phyloP scores from a whole-genome alignment of 768 basidiomycete genomes.

The Collybiopsis luxurians region DNA sequence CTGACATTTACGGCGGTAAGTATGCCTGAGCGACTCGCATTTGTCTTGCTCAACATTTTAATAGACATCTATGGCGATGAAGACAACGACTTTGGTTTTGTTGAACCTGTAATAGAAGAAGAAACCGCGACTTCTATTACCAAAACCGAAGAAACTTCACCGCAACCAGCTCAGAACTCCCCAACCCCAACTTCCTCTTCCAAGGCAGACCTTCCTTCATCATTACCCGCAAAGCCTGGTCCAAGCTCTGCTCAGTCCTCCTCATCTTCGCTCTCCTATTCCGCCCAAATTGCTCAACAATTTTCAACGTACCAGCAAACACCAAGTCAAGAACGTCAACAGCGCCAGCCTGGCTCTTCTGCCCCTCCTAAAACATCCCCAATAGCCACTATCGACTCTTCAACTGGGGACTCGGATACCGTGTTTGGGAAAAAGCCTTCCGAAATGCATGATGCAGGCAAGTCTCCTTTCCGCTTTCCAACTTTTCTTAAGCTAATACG shows the following conservation, averaged over 20 bases:
- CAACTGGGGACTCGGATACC: constrained; percentile 33
- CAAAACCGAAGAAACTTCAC: constrained; percentile 5
- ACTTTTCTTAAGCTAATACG: no score
- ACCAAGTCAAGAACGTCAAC: constrained; percentile 61
- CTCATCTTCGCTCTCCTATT: constrained; percentile 31
- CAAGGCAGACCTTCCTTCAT: neutral
- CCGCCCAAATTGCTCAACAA: constrained; percentile 63
- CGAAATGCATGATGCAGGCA: constrained; percentile 70
- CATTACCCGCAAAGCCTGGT: constrained; percentile 6
- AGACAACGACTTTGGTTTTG: constrained; percentile 9
- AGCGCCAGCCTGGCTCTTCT: constrained; percentile 25
- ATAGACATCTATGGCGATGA: constrained; percentile 8
- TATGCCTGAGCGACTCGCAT: no score
- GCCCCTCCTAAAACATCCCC: constrained; percentile 23
- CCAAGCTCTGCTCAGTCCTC: neutral
- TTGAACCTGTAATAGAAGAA: neutral
- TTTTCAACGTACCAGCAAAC: constrained; percentile 65
- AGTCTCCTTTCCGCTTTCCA: no score
- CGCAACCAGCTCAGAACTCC: neutral
- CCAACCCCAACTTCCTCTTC: neutral
- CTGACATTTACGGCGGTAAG: constrained; percentile 6
- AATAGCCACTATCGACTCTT: constrained; percentile 18
- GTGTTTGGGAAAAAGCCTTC: constrained; percentile 60
- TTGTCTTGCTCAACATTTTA: neutral
- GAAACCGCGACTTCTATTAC: neutral